Percentiles rank a stretch among this genome's conserved stretches.
Conservation (phyloP, 1,284 basidiomycete species). For the Moesziomyces aphidis region DNA sequence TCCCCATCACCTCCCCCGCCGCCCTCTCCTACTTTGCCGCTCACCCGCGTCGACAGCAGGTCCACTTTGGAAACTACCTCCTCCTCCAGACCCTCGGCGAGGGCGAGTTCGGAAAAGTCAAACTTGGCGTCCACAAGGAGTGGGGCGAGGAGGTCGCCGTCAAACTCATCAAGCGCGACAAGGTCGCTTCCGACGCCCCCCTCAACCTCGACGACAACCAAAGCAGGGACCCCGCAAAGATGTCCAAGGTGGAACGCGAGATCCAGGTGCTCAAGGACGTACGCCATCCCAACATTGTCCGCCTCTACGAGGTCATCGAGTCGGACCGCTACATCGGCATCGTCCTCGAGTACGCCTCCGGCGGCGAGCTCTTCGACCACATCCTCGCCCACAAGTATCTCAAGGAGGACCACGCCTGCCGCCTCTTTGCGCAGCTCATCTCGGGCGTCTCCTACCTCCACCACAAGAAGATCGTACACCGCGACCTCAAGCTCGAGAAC, state of each 20-base stretch:
- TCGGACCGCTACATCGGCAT: slow-evolving; percentile 99
- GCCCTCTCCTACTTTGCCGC: slow-evolving; percentile 67
- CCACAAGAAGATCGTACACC: slow-evolving; percentile 98
- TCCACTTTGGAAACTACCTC: slow-evolving; percentile 67
- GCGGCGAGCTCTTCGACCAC: slow-evolving; percentile 97
- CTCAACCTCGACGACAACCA: slow-evolving; percentile 41
- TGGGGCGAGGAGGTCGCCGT: slow-evolving; percentile 99
- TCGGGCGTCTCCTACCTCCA: slow-evolving; percentile 99
- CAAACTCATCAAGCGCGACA: slow-evolving; percentile 94
- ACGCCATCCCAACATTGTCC: slow-evolving; percentile 98
- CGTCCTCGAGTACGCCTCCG: slow-evolving; percentile 95
- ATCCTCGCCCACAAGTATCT: slow-evolving; percentile 98
- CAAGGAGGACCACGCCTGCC: slow-evolving; percentile 92
- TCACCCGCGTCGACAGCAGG: slow-evolving; percentile 66
- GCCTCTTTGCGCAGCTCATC: slow-evolving; percentile 97
- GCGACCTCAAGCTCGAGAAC: slow-evolving; percentile 99
- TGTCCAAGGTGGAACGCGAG: slow-evolving; percentile 96
- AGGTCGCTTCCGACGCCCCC: slow-evolving; percentile 78
- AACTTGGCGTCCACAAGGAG: slow-evolving; percentile 89
- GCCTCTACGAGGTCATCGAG: slow-evolving; percentile 98
- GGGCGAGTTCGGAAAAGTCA: slow-evolving; percentile 99
- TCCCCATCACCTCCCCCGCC: slow-evolving; percentile 65
- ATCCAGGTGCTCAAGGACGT: slow-evolving; percentile 94
- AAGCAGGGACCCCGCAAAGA: slow-evolving; percentile 73
- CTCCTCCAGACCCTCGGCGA: slow-evolving; percentile 74